phyloP scores from a whole-genome alignment of 116 monocot genomes.

The Iris pallida region DNA sequence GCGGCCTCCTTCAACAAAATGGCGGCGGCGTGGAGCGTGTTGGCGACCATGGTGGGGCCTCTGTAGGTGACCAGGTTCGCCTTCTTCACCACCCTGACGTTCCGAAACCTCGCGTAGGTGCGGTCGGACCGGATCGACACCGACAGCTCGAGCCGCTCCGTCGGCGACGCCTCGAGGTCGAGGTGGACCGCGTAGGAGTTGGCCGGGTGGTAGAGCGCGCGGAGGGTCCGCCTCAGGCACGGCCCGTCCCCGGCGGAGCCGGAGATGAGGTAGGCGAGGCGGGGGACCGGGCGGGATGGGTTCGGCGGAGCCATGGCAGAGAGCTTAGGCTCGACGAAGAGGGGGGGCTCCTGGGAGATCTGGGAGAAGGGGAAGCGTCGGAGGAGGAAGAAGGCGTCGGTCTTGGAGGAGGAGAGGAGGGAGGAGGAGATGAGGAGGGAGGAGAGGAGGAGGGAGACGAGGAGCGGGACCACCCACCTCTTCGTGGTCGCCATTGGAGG shows the following conservation, averaged over 20 bases:
- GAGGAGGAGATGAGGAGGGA: slow-evolving; percentile 26
- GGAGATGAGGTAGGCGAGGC: slow-evolving; percentile 46
- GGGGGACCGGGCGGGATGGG: slow-evolving; percentile 18
- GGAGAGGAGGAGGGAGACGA: slow-evolving; percentile 31
- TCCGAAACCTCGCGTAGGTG: slow-evolving; percentile 26
- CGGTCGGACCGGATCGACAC: slow-evolving; percentile 20
- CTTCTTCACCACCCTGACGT: slow-evolving; percentile 37
- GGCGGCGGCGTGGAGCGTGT: slow-evolving; percentile 53
- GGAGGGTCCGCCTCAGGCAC: slow-evolving; percentile 33
- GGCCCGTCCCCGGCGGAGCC: slow-evolving; percentile 46
- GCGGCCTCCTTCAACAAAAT: slow-evolving; percentile 43
- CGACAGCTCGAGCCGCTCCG: slow-evolving; percentile 36
- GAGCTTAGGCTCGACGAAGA: slow-evolving; percentile 41
- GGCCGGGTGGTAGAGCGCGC: slow-evolving; percentile 40
- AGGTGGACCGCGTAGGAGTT: slow-evolving; percentile 45
- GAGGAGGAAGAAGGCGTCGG: background rate
- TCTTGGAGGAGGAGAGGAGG: slow-evolving; percentile 10
- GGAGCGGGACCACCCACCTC: slow-evolving; percentile 26
- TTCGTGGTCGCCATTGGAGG: slow-evolving; percentile 22
- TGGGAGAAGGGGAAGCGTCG: background rate
- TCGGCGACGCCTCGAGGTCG: slow-evolving; percentile 39
- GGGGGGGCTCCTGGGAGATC: background rate
- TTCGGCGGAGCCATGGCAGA: background rate
- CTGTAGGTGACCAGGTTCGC: slow-evolving; percentile 50
- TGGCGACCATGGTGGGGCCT: slow-evolving; percentile 52